Conservation (phyloP, 768 basidiomycete species). For the Daedaleopsis nitida region DNA sequence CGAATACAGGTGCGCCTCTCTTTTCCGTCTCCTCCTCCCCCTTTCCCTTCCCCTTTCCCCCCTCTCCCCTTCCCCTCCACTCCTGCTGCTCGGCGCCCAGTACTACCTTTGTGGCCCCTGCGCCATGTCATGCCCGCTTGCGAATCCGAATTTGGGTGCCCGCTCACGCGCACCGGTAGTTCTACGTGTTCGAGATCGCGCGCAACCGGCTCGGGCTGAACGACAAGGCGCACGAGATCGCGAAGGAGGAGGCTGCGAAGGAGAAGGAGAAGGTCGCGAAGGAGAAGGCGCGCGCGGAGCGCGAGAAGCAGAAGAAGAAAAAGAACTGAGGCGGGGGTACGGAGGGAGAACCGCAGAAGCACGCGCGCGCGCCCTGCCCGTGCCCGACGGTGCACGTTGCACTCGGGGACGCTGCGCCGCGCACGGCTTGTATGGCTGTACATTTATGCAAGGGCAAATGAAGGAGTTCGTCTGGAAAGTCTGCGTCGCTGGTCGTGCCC, state of each 20-base stretch:
- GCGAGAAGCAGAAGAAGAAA: constrained; percentile 42
- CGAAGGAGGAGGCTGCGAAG: constrained; percentile 63
- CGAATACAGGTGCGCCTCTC: constrained; percentile 62
- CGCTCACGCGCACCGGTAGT: constrained; percentile 47
- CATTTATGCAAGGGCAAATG: too few species aligned
- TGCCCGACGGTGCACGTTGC: too few species aligned
- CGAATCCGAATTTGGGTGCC: background rate
- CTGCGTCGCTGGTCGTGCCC: too few species aligned
- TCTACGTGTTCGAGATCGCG: constrained; percentile 95
- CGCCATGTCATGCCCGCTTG: background rate
- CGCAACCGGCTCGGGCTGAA: constrained; percentile 92
- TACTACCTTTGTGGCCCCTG: background rate
- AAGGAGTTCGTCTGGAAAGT: too few species aligned
- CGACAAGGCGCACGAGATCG: constrained; percentile 79
- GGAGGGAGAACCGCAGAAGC: too few species aligned
- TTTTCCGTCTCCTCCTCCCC: background rate
- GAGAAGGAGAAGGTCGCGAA: constrained; percentile 60
- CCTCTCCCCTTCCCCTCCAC: background rate
- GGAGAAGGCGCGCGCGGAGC: constrained; percentile 41
- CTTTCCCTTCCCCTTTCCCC: background rate
- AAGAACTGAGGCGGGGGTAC: constrained; percentile 8
- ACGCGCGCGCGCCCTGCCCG: too few species aligned
- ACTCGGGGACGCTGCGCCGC: too few species aligned
- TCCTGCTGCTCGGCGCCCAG: too few species aligned
- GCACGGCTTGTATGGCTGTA: too few species aligned